phyloP scores from a whole-genome alignment of 306 rosid species.

The Leucaena leucocephala region DNA sequence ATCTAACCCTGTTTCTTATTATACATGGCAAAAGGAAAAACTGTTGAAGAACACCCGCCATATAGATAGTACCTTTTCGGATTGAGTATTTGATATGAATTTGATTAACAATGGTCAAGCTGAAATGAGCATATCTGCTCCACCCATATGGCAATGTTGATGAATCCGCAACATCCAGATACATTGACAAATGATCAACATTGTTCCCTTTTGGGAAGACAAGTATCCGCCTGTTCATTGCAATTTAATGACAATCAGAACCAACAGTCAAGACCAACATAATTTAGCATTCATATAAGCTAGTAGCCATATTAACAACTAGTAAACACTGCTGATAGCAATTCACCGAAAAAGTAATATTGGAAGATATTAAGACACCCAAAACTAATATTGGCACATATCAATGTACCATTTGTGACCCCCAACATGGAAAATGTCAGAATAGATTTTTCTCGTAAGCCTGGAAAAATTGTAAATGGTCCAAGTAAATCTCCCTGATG shows the following conservation, averaged over 20 bases:
- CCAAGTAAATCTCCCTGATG: slow-evolving; percentile 71
- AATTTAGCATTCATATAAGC: neutral
- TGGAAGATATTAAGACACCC: neutral
- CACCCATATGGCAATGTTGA: slow-evolving; percentile 64
- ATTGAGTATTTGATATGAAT: slow-evolving; percentile 59
- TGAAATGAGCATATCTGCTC: slow-evolving; percentile 76
- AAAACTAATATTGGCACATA: slow-evolving; percentile 3
- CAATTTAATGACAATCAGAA: slow-evolving; percentile 27
- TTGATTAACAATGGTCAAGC: slow-evolving; percentile 76
- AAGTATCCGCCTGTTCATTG: slow-evolving; percentile 64
- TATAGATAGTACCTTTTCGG: slow-evolving; percentile 60
- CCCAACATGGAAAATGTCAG: slow-evolving; percentile 60
- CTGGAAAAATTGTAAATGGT: slow-evolving; percentile 68
- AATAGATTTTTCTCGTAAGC: slow-evolving; percentile 62
- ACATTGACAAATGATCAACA: slow-evolving; percentile 76
- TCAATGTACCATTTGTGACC: slow-evolving; percentile 59
- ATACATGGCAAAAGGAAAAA: slow-evolving; percentile 7
- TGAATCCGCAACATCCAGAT: slow-evolving; percentile 78
- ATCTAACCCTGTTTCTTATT: slow-evolving; percentile 1
- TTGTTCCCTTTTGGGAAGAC: slow-evolving; percentile 77
- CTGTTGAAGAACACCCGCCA: slow-evolving; percentile 10
- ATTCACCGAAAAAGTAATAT: neutral
- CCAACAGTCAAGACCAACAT: slow-evolving; percentile 3
- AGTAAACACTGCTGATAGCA: neutral
- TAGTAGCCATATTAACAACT: slow-evolving; percentile 3